A percentile compares a stretch with the other conserved stretches of the same genome.
phyloP scores from a whole-genome alignment of 2,329 filamentous ascomycete genomes.

The Stylonectria norvegica region DNA sequence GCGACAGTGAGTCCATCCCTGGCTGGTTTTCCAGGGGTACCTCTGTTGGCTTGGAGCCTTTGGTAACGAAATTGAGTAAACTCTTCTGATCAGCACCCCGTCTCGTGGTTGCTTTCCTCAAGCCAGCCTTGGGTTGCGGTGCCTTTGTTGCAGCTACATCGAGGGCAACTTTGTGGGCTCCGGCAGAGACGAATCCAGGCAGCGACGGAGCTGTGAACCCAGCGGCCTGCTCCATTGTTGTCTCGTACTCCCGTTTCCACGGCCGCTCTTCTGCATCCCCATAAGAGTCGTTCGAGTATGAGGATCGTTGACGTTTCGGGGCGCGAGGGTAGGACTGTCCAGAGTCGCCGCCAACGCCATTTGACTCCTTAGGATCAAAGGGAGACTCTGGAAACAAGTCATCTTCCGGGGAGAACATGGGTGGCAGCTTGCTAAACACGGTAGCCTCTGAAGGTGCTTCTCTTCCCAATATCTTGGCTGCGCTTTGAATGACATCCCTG shows the following conservation, averaged over 20 bases:
- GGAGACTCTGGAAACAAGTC: conserved; percentile 66
- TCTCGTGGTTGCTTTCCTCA: conserved; percentile 29
- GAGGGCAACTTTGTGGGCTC: conserved; percentile 47
- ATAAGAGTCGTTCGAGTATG: conserved; percentile 12
- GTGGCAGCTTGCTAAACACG: conserved; percentile 51
- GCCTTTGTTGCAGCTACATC: conserved; percentile 20
- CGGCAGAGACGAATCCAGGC: conserved; percentile 61
- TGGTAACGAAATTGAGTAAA: conserved; percentile 40
- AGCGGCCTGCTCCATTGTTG: conserved; percentile 59
- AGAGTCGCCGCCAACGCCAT: conserved; percentile 15
- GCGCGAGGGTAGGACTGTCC: conserved; percentile 20
- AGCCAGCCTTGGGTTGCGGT: conserved; percentile 14
- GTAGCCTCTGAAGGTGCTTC: conserved; percentile 53
- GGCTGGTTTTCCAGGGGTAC: conserved; percentile 10
- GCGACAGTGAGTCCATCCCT: conserved; percentile 16
- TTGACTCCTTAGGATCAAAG: conserved; percentile 35
- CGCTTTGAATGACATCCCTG: conserved; percentile 56
- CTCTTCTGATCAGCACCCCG: conserved; percentile 40
- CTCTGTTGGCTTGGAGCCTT: conserved; percentile 14
- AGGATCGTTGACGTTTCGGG: conserved; percentile 30
- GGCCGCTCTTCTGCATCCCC: conserved; percentile 27
- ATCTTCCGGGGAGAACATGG: conserved; percentile 60
- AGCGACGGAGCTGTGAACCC: conserved; percentile 58
- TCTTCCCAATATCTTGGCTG: conserved; percentile 69
- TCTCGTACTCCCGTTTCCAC: conserved; percentile 47